phyloP scores from a whole-genome alignment of 2,329 filamentous ascomycete species.

The Sphaerulina vaccinii region DNA sequence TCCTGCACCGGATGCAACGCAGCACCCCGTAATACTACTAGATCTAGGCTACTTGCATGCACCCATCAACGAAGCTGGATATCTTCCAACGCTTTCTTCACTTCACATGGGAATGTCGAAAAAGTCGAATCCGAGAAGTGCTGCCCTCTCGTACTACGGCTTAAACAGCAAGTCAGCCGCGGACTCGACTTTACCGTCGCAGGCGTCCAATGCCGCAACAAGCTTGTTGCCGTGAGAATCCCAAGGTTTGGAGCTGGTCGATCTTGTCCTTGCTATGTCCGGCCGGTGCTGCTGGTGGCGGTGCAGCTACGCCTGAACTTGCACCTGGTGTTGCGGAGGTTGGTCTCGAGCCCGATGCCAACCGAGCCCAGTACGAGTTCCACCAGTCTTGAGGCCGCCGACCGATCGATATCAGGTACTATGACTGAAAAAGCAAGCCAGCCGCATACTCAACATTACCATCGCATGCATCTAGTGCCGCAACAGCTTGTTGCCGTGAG shows the following conservation, averaged over 20 bases:
- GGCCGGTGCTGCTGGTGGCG: slow-evolving; percentile 16
- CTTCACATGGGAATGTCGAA: too few relatives aligned
- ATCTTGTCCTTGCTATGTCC: slow-evolving; percentile 64
- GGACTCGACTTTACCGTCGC: slow-evolving; percentile 80
- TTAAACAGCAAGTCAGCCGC: slow-evolving; percentile 76
- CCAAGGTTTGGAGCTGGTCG: slow-evolving; percentile 72
- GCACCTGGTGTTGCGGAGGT: slow-evolving; percentile 17
- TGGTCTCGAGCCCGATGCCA: too few relatives aligned
- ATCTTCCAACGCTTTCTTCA: background rate
- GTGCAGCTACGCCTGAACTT: slow-evolving; percentile 6
- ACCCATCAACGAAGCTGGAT: slow-evolving; percentile 7
- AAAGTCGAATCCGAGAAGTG: too few relatives aligned
- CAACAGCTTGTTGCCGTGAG: slow-evolving; percentile 70
- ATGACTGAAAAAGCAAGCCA: slow-evolving; percentile 62
- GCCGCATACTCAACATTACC: slow-evolving; percentile 90
- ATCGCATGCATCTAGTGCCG: slow-evolving; percentile 75
- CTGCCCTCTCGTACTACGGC: background rate
- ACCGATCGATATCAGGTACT: too few relatives aligned
- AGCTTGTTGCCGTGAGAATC: slow-evolving; percentile 75
- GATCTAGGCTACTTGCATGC: slow-evolving; percentile 8
- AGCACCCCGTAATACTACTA: slow-evolving; percentile 7
- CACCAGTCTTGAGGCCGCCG: too few relatives aligned
- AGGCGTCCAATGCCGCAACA: slow-evolving; percentile 75
- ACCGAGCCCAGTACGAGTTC: too few relatives aligned
- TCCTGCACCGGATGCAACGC: background rate